Base-by-base conservation (phyloP, 495 filamentous ascomycete genomes). In the Amphirosellinia nigrospora region DNA sequence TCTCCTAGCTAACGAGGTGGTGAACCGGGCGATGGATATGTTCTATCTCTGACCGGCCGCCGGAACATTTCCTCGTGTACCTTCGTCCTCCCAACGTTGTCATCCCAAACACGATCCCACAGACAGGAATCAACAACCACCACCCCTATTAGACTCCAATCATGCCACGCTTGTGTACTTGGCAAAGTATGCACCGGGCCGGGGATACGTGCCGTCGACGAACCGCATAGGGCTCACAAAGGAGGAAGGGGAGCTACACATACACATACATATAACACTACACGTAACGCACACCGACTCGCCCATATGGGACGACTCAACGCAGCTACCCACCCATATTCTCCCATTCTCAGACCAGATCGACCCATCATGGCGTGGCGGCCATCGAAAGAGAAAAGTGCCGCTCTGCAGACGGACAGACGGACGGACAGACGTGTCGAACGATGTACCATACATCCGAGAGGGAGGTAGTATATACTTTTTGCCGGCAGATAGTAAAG, bases 321-420 rank as follows among this genome's bases (percentile, higher is more conserved):
- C 64, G 65, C 28, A 59, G 65, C 50, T 68, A 59, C 23, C 52
- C 6, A 3, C 39, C 13, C n/a, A 46, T 23, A 16, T 28, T 30
- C 21, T 39, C 4, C n/a, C 4, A 26, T 28, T 0, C 36, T n/a
- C 36, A 15, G 1, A 15, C 21, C 36, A 28, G 6, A 34, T 21
- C 30, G 6, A 13, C 26, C 4, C 50, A 28, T 16, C 26, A 11
- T 2, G 50, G 48, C 1, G 48, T 15, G 48, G 28, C 4, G 10
- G 50, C 50, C 26, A 13, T 53, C 50, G 50, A 53, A 53, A 30
- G 50, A 30, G 26, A 30, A 53, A 30, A 53, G 11, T 53, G 50
- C 50, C 26, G 50, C 4, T 23, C 50, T 16, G 50, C 50, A n/a
- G n/a, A n/a, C n/a, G n/a, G n/a, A n/a, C n/a, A n/a, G n/a, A 30